These are phyloP conservation scores for Fusarium sororula DNA, from an alignment of 2,329 filamentous ascomycete species.

Conservation along the genomic window DNA sequence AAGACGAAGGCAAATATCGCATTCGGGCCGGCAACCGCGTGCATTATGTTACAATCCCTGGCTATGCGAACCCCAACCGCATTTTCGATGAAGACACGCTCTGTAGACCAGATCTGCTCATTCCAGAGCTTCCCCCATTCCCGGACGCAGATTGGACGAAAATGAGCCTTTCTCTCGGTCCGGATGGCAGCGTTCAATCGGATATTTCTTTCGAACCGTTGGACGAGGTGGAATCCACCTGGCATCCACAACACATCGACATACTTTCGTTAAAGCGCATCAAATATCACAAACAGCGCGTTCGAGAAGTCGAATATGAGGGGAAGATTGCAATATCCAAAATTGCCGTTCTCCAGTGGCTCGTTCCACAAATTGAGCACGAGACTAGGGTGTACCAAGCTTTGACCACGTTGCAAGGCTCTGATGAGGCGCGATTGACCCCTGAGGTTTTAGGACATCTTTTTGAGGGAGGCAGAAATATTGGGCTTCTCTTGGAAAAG, in stretches of 20 bases:
- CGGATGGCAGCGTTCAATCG: background rate
- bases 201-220: background rate
- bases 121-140: background rate
- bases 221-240: background rate
- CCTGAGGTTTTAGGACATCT: accelerated
- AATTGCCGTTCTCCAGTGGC: background rate
- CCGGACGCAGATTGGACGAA: background rate
- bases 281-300: background rate
- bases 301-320: background rate
- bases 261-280: background rate
- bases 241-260: background rate
- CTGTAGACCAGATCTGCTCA: background rate
- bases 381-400: background rate
- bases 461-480: background rate
- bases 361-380: background rate
- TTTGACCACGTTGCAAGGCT: background rate
- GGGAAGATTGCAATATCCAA: background rate
- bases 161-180: background rate
- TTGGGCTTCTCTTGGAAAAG: background rate
- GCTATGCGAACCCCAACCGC: background rate
- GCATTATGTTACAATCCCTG: background rate
- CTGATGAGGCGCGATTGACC: accelerated
- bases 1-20: background rate
- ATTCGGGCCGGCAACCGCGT: background rate
- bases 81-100: background rate